These are phyloP conservation scores for Pyracantha coccinea DNA, from an alignment of 331 rosid species.

Conservation along the genomic window DNA sequence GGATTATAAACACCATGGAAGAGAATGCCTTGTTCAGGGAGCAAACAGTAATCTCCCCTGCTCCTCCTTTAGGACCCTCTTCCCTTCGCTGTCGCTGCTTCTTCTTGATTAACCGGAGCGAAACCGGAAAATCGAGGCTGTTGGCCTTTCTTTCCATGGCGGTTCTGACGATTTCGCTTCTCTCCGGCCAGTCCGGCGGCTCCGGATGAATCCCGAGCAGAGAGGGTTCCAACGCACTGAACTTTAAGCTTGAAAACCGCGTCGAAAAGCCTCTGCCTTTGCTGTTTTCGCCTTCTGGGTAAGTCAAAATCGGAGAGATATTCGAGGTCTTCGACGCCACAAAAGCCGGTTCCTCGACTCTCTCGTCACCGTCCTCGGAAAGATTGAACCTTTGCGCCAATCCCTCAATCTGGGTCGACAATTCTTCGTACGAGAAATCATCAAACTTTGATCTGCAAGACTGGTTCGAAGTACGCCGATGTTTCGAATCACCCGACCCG, in stretches of 20 bases:
- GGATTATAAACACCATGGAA: constrained; percentile 57
- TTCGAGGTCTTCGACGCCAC: constrained; percentile 10
- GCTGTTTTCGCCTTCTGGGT: neutral
- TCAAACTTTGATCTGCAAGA: constrained; percentile 27
- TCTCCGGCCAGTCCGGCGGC: constrained; percentile 60
- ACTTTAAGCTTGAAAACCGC: constrained; percentile 12
- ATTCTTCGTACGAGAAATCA: constrained; percentile 32
- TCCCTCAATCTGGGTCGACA: constrained; percentile 23
- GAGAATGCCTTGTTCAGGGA: constrained; percentile 55
- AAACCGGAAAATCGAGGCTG: constrained; percentile 53
- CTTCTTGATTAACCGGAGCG: constrained; percentile 63
- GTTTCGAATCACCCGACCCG: constrained; percentile 9
- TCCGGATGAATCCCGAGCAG: constrained; percentile 45
- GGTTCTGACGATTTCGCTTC: constrained; percentile 32
- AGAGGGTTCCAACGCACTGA: constrained; percentile 40
- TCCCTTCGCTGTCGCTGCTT: constrained; percentile 40
- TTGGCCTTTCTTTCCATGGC: constrained; percentile 47
- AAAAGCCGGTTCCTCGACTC: neutral
- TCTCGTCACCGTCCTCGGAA: constrained; percentile 1
- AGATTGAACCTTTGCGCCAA: constrained; percentile 1
- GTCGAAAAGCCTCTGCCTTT: neutral
- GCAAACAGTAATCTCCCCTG: constrained; percentile 28
- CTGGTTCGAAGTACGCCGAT: constrained; percentile 14
- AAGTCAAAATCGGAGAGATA: neutral
- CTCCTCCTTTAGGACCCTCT: constrained; percentile 20